Base-by-base conservation (phyloP, 192 early-diverging fungal species). In the Linnemannia zychae region DNA sequence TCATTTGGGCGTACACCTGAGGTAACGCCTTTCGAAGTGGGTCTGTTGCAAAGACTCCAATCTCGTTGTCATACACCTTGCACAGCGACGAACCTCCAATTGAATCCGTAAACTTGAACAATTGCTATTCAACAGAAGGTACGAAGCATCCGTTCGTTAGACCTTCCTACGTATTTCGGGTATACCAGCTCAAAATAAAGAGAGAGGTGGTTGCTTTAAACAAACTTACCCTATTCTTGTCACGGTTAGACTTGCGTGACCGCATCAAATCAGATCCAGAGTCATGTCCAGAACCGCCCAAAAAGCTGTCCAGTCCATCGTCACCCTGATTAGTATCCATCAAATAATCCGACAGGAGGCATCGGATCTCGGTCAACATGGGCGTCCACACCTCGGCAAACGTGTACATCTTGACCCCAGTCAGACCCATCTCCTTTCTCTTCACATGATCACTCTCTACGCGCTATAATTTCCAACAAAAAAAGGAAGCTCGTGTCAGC, bases 361-460 rank as follows among this genome's bases (percentile, higher is more conserved):
- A 78, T 1, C 82, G 76, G 15, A 91, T 88, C 73, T 91, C 90
- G 36, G 79, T 82, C 52, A 87, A 80, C 77, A 90, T 87, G 7
- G 88, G 89, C 34, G 60, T 80, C 89, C 89, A 91, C 24, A 91
- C 89, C 31, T 91, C 88, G 24, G 88, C 84, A 77, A 91, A 91
- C 3, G 78, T 78, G 46, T 91, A 88, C 65, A 90, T 81, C 24
- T 76, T 83, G 34, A 88, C 76, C 1, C 82, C 82, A 0, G 50
- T 67, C 4, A 84, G 57, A 6, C 67, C 71, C 82, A 84, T 75
- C 38, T 84, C 76, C 11, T 48, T 28, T 13, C 65, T 67, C 73
- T 84, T 84, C 49, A 69, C n/a, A 71, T 75, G 77, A 50, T 84
- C 82, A 3, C 82, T 60, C 40, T 84, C 82, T 17, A 79, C 66